These are phyloP conservation scores for Microdochium bolleyi DNA, from an alignment of 2,329 filamentous ascomycete genomes.

Conservation along the genomic window DNA sequence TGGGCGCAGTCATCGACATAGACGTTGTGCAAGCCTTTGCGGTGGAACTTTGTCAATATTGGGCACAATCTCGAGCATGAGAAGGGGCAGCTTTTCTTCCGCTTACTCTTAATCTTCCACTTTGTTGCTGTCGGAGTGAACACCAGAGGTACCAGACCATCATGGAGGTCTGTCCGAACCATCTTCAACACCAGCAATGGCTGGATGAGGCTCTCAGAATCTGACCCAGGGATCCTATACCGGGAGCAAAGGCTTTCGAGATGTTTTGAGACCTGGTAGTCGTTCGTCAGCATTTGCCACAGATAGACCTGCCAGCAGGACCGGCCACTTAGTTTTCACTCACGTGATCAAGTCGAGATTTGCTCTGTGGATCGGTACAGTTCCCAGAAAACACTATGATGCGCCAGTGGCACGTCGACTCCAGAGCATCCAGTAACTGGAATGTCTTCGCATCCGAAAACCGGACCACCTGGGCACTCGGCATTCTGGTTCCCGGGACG, in stretches of 20 bases:
- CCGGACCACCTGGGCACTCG: conserved; percentile 49
- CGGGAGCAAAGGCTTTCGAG: conserved; percentile 17
- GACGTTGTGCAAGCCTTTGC: conserved; percentile 48
- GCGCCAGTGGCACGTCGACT: conserved; percentile 33
- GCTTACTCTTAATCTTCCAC: conserved; percentile 43
- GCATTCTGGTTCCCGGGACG: conserved; percentile 46
- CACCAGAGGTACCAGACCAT: conserved; percentile 42
- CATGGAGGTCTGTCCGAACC: conserved; percentile 36
- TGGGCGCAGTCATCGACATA: conserved; percentile 49
- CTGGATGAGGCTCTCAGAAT: conserved; percentile 50
- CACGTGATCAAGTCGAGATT: conserved; percentile 16
- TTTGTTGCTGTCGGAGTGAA: conserved; percentile 50
- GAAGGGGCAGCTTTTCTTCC: background rate
- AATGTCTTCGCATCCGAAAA: conserved; percentile 51
- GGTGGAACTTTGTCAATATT: background rate
- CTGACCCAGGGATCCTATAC: conserved; percentile 31
- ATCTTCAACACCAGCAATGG: conserved; percentile 43
- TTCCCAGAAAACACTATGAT: conserved; percentile 48
- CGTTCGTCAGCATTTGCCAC: conserved; percentile 1
- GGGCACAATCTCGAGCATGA: background rate
- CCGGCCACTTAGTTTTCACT: conserved; percentile 1
- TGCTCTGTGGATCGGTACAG: conserved; percentile 24
- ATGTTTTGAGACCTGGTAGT: conserved; percentile 9
- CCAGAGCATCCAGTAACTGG: conserved; percentile 42
- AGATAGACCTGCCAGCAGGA: background rate